Base-by-base conservation (phyloP, 805 yeast species). In the Peterozyma xylosa region DNA sequence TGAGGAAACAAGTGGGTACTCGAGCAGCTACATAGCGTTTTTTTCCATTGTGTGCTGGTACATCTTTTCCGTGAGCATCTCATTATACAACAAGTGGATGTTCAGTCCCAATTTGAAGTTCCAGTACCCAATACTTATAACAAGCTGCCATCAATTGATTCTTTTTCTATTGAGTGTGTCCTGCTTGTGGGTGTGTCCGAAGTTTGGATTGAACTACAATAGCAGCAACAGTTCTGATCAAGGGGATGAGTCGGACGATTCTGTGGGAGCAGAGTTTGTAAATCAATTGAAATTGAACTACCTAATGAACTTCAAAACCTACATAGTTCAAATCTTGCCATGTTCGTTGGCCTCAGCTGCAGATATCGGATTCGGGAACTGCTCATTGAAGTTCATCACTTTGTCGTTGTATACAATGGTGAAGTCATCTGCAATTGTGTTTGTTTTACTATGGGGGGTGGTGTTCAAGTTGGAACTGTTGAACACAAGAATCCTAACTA, bases 31-130 rank as follows among this genome's bases (percentile, higher is more conserved):
- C 7, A 7, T 21, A 5, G 27, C 27, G 27, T 21, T 21, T 21
- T 6, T 48, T 5, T 58, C 67, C 4, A 64, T 63, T 36, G 11
- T 57, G 18, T 46, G 58, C 27, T 86, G 93, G 95, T 86, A 83
- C 52, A 46, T 71, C 14, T 82, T 82, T 47, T 81, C 90, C 6
- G 66, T 85, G 45, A 64, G 85, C 14, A 76, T 86, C 15, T 81
- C 90, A 9, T 62, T 86, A 30, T 93, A 91, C 66, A 93, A 93
- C 69, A 90, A 90, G 66, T 89, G 97, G 97, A 91, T 91, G 97
- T 93, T 91, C 66, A 90, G 91, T 35, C 71, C 74, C 9, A 84
- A 87, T 15, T 67, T 90, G 45, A 78, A 86, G 56, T 82, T 93
- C 54, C 76, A 78, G 30, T 93, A 80, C 57, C 99, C 99, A 1